Percentiles rank a stretch among this genome's conserved stretches.
Conservation (phyloP, 148 eudicot species). For the Vaccinium vitisidaea region DNA sequence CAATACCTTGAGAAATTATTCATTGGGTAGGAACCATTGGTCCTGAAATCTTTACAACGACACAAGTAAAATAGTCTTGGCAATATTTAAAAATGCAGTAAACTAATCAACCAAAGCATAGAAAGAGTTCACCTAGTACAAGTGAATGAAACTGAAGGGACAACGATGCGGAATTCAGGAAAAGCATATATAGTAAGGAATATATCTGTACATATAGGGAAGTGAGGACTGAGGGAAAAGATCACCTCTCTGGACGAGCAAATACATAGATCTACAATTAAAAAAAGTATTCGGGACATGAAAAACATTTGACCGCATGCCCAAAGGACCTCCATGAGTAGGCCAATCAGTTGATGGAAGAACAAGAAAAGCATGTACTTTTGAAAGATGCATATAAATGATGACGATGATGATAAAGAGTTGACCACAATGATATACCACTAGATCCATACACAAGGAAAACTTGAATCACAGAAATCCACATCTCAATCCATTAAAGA, state of each 20-base stretch:
- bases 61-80: background rate
- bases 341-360: too few species aligned
- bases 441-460: background rate
- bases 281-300: too few species aligned
- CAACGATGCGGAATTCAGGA: background rate
- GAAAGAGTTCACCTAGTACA: background rate
- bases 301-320: too few species aligned
- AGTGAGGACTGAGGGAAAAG: background rate
- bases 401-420: background rate
- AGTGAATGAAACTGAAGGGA: background rate
- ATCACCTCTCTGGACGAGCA: background rate
- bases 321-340: too few species aligned
- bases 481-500: background rate
- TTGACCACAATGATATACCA: background rate
- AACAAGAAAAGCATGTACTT: too few species aligned
- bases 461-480: background rate
- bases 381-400: background rate
- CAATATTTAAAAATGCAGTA: background rate
- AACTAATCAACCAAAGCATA: background rate
- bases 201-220: background rate
- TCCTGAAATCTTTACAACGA: background rate
- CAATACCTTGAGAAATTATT: background rate
- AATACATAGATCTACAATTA: background rate
- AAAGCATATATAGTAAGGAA: background rate
- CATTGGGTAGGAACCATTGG: background rate